phyloP scores from a whole-genome alignment of 768 basidiomycete genomes.

The Leccinum ochraceum region DNA sequence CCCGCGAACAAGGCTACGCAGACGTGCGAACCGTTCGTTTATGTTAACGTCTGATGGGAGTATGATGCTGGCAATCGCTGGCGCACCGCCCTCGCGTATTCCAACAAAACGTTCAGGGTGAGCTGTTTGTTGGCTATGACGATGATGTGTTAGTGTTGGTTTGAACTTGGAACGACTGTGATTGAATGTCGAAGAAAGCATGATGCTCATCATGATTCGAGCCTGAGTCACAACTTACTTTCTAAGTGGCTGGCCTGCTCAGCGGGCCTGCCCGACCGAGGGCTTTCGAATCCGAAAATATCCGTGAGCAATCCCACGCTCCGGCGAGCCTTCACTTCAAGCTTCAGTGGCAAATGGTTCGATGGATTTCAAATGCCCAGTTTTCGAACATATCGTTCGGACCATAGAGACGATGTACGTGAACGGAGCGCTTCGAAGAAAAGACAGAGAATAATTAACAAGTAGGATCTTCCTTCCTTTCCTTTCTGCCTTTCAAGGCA shows the following conservation, averaged over 20 bases:
- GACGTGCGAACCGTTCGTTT: not conserved
- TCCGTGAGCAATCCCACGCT: not conserved
- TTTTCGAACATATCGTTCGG: not conserved
- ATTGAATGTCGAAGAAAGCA: not conserved
- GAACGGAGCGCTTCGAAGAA: no score
- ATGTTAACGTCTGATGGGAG: not conserved
- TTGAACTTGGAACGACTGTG: not conserved
- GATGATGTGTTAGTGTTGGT: not conserved
- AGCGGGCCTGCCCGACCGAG: not conserved
- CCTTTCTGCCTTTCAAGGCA: constrained; percentile 2
- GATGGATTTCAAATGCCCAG: not conserved
- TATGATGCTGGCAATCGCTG: not conserved
- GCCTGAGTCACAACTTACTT: not conserved
- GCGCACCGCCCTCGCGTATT: not conserved
- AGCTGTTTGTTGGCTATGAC: not conserved
- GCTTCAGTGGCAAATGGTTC: not conserved
- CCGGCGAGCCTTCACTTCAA: not conserved
- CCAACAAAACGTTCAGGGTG: not conserved
- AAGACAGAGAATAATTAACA: not conserved
- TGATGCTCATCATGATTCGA: no score
- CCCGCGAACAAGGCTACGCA: not conserved
- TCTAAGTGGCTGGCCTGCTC: not conserved
- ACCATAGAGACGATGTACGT: not conserved
- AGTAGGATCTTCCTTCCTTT: not conserved
- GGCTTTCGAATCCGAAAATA: not conserved